phyloP scores from a whole-genome alignment of 306 rosid genomes.

The Rubus parviflorus region DNA sequence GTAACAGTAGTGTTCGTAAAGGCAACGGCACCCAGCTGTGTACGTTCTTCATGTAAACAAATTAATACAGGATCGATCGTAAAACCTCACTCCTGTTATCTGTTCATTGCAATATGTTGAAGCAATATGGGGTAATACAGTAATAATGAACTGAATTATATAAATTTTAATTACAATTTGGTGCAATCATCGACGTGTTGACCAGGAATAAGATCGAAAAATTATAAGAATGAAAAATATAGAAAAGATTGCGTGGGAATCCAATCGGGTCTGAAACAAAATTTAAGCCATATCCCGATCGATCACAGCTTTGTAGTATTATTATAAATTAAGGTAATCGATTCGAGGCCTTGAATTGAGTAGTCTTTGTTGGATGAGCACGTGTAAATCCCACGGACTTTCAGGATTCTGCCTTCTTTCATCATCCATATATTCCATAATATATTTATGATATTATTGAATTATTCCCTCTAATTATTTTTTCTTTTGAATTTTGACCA shows the following conservation, averaged over 20 bases:
- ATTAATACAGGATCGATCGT: background rate
- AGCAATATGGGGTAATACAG: background rate
- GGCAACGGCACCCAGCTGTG: slow-evolving; percentile 25
- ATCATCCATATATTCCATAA: slow-evolving; percentile 37
- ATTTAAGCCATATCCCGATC: slow-evolving; percentile 20
- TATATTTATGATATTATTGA: background rate
- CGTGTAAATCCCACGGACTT: slow-evolving; percentile 69
- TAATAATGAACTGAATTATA: background rate
- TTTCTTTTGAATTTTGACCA: background rate
- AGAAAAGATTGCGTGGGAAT: slow-evolving; percentile 61
- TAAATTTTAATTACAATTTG: background rate
- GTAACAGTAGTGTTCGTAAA: slow-evolving; percentile 12
- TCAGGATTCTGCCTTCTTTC: slow-evolving; percentile 37
- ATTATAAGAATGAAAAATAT: background rate
- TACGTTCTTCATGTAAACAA: slow-evolving; percentile 4
- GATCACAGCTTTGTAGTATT: slow-evolving; percentile 36
- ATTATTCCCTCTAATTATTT: background rate
- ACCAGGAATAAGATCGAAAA: slow-evolving; percentile 43
- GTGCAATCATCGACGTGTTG: slow-evolving; percentile 58
- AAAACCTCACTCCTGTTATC: background rate
- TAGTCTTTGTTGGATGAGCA: slow-evolving; percentile 50
- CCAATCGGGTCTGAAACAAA: slow-evolving; percentile 53
- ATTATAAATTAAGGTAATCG: slow-evolving; percentile 37
- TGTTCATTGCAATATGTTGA: background rate
- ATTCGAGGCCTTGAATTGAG: slow-evolving; percentile 64